A percentile compares a stretch with the other conserved stretches of the same genome.
phyloP scores from a whole-genome alignment of 2,329 filamentous ascomycete genomes.

The Fusarium chuoi region DNA sequence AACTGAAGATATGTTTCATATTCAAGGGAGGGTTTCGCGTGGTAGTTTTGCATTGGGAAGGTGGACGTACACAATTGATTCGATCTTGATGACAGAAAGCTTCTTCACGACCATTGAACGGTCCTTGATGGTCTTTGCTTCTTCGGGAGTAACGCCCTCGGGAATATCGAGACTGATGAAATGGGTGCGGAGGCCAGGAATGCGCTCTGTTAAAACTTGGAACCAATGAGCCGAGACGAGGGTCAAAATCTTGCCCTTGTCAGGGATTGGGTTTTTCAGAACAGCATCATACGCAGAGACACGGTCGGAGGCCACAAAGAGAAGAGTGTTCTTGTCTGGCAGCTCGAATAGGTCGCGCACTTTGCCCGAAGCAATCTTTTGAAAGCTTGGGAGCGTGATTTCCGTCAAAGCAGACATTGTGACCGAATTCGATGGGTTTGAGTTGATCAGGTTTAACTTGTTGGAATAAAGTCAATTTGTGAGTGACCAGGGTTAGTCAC shows the following conservation, averaged over 20 bases:
- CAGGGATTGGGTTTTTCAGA: constrained; percentile 66
- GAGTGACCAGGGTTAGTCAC: background rate
- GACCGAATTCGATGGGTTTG: background rate
- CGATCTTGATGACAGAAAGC: constrained; percentile 77
- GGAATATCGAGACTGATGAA: constrained; percentile 59
- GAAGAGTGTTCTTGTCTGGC: constrained; percentile 71
- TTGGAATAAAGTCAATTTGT: background rate
- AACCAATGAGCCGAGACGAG: constrained; percentile 65
- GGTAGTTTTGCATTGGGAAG: background rate
- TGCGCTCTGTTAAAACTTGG: constrained; percentile 54
- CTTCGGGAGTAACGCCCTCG: constrained; percentile 55
- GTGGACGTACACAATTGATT: constrained; percentile 36
- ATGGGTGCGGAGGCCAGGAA: constrained; percentile 63
- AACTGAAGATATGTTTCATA: background rate
- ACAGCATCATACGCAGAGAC: constrained; percentile 92
- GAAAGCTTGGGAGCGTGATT: constrained; percentile 46
- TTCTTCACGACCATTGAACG: constrained; percentile 83
- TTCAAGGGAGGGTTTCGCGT: background rate
- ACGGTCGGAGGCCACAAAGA: constrained; percentile 88
- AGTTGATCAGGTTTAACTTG: background rate
- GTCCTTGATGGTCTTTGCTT: constrained; percentile 61
- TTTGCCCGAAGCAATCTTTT: constrained; percentile 65
- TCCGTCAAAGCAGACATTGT: constrained; percentile 33
- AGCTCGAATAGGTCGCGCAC: constrained; percentile 85
- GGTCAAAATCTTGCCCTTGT: constrained; percentile 65